Conservation (phyloP, 169 alveolate species). For the Eimeria necatrix region DNA sequence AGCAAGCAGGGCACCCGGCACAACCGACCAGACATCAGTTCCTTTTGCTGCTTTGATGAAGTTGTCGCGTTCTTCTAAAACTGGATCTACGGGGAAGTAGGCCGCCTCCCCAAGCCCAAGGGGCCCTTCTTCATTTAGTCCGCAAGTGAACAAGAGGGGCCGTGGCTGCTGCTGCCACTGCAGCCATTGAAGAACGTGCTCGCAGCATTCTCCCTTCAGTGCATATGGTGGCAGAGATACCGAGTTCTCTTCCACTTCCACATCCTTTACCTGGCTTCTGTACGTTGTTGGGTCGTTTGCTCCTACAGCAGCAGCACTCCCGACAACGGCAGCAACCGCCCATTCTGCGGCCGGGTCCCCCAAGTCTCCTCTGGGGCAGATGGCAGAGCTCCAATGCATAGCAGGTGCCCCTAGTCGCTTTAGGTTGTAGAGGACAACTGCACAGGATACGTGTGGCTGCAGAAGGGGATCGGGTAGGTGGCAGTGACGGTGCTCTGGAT, state of each 20-base stretch:
- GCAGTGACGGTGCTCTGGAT: conserved; percentile 71
- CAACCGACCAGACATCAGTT: conserved; percentile 65
- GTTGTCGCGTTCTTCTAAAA: conserved; percentile 67
- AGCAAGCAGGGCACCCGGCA: background rate
- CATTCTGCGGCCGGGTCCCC: conserved; percentile 58
- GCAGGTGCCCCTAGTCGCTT: conserved; percentile 37
- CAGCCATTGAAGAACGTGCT: conserved; percentile 56
- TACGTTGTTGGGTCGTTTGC: conserved; percentile 18
- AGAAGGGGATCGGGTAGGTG: conserved; percentile 64
- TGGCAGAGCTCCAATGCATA: conserved; percentile 41
- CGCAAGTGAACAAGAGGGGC: conserved; percentile 58
- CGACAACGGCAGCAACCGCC: conserved; percentile 32
- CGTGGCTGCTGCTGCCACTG: conserved; percentile 55
- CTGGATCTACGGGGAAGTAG: conserved; percentile 79
- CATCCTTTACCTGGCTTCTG: background rate
- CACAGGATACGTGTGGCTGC: conserved; percentile 59
- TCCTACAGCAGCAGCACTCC: background rate
- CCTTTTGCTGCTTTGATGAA: conserved; percentile 22
- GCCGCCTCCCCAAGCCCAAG: conserved; percentile 76
- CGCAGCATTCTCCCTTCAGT: conserved; percentile 28
- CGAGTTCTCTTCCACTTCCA: background rate
- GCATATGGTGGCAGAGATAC: background rate
- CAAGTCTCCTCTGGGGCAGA: background rate
- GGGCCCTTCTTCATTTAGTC: conserved; percentile 69
- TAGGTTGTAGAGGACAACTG: conserved; percentile 72